Base-by-base conservation (phyloP, 2,329 filamentous ascomycete genomes). In the Fusarium beomiforme region DNA sequence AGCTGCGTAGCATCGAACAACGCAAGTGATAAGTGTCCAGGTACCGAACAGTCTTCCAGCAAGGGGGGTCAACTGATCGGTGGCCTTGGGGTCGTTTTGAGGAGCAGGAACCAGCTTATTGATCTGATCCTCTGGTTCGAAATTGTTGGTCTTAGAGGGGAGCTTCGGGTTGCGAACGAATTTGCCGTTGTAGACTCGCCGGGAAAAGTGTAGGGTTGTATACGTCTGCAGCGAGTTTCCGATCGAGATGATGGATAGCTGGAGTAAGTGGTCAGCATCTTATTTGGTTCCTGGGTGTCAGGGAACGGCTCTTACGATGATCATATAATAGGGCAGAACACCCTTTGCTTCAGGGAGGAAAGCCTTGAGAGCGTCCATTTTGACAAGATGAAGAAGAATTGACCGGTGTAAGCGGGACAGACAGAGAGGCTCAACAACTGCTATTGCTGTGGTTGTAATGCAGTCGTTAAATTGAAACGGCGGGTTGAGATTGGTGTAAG, bases 141-240 rank as follows among this genome's bases (percentile, higher is more conserved):
- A 83, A 39, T 75, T 78, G 47, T 78, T 76, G 56, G 83, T 80
- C 61, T 78, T 81, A 50, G 82, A 76, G 13, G 80, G 81, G 14
- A 88, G 80, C 34, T 81, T 78, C 41, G 80, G 64, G 83, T 88
- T 89, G 57, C 83, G 81, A 23, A 90, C 81, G 75, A 89, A 90
- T 70, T 83, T 83, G 67, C 90, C 90, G 74, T 91, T 89, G 85
- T 98, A 99, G 78, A 98, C 89, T 80, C 93, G 92, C n/a, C 91
- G 90, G 11, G 94, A 94, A 83, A 93, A 97, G 80, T 90, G 86
- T 6, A 95, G 87, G 21, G 94, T 97, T 37, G 85, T 77, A 83
- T 97, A 97, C 78, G 93, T 90, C 85, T 98, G 95, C 49, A 97
- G 79, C 37, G 90, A 92, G 85, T 99, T 99, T 77, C 89, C 91